These are phyloP conservation scores for Exophiala calicioides DNA, from an alignment of 2,329 filamentous ascomycete species.

Conservation along the genomic window DNA sequence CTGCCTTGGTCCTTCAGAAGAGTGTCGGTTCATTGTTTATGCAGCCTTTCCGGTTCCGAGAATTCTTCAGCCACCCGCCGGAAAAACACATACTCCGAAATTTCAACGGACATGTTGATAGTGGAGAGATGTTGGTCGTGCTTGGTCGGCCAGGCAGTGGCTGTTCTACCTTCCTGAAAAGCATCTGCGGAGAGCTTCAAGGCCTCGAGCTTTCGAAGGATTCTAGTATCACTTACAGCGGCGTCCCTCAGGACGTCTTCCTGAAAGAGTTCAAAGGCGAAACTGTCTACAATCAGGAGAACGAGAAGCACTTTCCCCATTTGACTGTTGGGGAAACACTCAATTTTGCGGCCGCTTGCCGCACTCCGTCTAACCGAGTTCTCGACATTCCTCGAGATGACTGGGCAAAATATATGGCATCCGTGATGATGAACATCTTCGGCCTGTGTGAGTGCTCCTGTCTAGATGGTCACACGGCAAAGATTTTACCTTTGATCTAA, in stretches of 20 bases:
- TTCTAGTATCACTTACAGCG: slow-evolving; percentile 78
- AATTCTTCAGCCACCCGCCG: slow-evolving; percentile 55
- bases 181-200: slow-evolving; percentile 78
- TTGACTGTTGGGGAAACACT: slow-evolving; percentile 52
- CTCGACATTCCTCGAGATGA: slow-evolving; percentile 18
- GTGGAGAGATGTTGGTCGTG: slow-evolving; percentile 64
- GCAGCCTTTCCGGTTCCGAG: slow-evolving; percentile 58
- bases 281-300: slow-evolving; percentile 59
- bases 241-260: slow-evolving; percentile 60
- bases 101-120: slow-evolving; percentile 42
- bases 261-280: slow-evolving; percentile 44
- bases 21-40: slow-evolving; percentile 63
- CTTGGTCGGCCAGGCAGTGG: slow-evolving; percentile 68
- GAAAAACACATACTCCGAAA: slow-evolving; percentile 57
- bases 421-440: slow-evolving; percentile 63
- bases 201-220: slow-evolving; percentile 71
- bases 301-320: slow-evolving; percentile 55
- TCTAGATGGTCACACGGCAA: too few relatives aligned
- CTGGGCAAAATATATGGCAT: slow-evolving; percentile 23
- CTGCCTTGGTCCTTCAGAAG: slow-evolving; percentile 67
- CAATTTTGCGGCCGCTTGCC: slow-evolving; percentile 42
- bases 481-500: too few relatives aligned
- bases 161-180: slow-evolving; percentile 80
- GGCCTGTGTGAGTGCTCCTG: slow-evolving; percentile 55
- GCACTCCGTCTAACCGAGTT: slow-evolving; percentile 52